Evolutionary conservation across 768 basidiomycete genomes (phyloP), one percentile per base, ranked within the genome.

Genomic region (Hypsizygus marmoreus): DNA sequence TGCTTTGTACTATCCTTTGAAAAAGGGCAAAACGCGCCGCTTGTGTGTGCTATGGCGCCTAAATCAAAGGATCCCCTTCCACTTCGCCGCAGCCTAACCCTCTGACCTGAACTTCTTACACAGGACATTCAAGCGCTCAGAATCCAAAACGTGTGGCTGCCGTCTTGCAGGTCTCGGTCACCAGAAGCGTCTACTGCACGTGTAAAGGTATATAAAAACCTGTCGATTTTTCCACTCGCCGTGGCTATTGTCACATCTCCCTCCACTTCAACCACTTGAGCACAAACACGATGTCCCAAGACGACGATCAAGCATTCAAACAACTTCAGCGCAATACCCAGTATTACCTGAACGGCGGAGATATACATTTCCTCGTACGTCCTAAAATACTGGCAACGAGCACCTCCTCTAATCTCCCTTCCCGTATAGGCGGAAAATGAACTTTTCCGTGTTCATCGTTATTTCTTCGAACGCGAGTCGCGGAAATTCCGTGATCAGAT

Each of bases 391-490:
- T 38, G 14, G 26, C 23, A 25, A 9, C 29, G 33, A 6, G 34
- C 25, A 31, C 26, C 32, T 43, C 24, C 26, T 30, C n/a, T 16
- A 10, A 22, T 23, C 34, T 26, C n/a, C n/a, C n/a, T n/a, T n/a
- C n/a, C n/a, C n/a, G 19, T 31, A 16, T 41, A 86, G 84, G 79
- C 80, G 12, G 80, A 82, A 37, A 73, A 81, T 43, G 61, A 69
- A 4, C 64, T 77, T 0, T 87, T 82, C 50, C 66, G 76, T 0
- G 71, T 88, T 0, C 84, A 86, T 47, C 70, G 76, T 1, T 80
- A 77, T 33, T 84, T 86, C 38, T 83, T 88, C 29, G 70, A 72
- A n/a, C 67, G 84, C 0, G 83, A 88, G 40, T 85, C 83, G 0
- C 39, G 61, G 0, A 71, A 65, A 23, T 84, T 85, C 58, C 60